These are phyloP conservation scores for Yarrowia alimentaria DNA, from an alignment of 805 yeast species.

Conservation along the genomic window DNA sequence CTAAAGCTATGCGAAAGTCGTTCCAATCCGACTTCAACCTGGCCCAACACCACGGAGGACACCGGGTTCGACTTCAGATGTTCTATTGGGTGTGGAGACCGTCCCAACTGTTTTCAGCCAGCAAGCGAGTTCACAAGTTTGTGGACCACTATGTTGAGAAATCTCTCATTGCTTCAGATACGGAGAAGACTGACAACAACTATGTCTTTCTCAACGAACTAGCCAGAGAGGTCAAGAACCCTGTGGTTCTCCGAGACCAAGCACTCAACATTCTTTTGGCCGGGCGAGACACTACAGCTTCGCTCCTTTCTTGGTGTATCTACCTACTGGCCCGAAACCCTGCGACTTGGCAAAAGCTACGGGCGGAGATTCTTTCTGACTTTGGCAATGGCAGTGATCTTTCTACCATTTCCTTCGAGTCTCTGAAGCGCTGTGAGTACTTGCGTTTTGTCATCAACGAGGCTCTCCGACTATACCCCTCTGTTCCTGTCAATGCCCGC, in stretches of 20 bases:
- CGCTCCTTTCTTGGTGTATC: slow-evolving; percentile 47
- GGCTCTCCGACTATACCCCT: slow-evolving; percentile 50
- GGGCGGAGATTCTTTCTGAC: slow-evolving; percentile 42
- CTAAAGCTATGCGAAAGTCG: slow-evolving; percentile 2
- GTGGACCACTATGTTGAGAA: slow-evolving; percentile 45
- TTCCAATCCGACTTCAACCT: slow-evolving; percentile 32
- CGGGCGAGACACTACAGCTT: slow-evolving; percentile 58
- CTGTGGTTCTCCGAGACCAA: slow-evolving; percentile 49
- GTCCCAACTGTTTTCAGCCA: slow-evolving; percentile 37
- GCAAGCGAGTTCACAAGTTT: slow-evolving; percentile 39
- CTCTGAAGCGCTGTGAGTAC: slow-evolving; percentile 50
- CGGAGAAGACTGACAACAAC: slow-evolving; percentile 37
- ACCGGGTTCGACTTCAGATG: slow-evolving; percentile 31
- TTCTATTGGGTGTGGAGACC: slow-evolving; percentile 31
- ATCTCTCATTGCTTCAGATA: slow-evolving; percentile 37
- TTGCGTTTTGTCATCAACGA: slow-evolving; percentile 50
- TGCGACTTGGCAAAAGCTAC: slow-evolving; percentile 39
- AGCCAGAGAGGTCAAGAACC: slow-evolving; percentile 50
- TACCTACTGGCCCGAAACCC: slow-evolving; percentile 47
- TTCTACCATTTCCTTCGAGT: slow-evolving; percentile 43
- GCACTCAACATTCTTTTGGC: slow-evolving; percentile 52
- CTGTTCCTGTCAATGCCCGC: slow-evolving; percentile 52
- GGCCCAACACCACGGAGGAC: slow-evolving; percentile 30
- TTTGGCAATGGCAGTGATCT: slow-evolving; percentile 39
- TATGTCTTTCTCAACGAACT: slow-evolving; percentile 51